These are phyloP conservation scores for Cynara cardunculus DNA, from an alignment of 129 eudicot genomes.

Conservation along the genomic window DNA sequence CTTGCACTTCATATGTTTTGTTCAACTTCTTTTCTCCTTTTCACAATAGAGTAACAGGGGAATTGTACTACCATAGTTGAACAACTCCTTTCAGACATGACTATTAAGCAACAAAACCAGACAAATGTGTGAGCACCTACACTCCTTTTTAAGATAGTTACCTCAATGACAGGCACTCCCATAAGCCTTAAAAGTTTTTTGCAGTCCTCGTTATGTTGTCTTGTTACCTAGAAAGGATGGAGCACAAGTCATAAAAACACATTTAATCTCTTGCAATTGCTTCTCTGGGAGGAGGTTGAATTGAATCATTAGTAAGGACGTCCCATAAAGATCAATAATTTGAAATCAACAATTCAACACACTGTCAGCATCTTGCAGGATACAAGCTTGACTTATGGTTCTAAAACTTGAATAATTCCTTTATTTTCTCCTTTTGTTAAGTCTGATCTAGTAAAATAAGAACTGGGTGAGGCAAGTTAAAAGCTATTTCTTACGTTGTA, in stretches of 20 bases:
- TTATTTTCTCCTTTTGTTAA: neutral
- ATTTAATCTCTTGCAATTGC: neutral
- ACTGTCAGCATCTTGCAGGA: neutral
- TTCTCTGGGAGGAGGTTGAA: neutral
- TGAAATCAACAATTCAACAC: neutral
- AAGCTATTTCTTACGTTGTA: neutral
- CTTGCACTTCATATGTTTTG: neutral
- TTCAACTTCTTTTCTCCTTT: neutral
- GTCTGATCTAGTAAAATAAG: neutral
- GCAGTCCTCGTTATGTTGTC: conserved; percentile 94
- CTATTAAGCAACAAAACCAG: neutral
- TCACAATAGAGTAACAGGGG: neutral
- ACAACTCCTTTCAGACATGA: neutral
- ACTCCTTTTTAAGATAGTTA: conserved; percentile 3
- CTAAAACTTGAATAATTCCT: neutral
- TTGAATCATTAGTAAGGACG: neutral
- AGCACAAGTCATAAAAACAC: neutral
- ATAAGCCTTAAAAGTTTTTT: conserved; percentile 77
- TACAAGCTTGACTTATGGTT: neutral
- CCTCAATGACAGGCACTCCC: conserved; percentile 99
- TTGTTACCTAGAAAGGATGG: conserved; percentile 58
- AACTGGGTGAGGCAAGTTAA: neutral
- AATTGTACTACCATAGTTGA: neutral
- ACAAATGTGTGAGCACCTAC: neutral
- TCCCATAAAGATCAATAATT: neutral